Evolutionary conservation across 345 rosid genomes (phyloP).

Genomic region (Arabidopsis arenosa): DNA sequence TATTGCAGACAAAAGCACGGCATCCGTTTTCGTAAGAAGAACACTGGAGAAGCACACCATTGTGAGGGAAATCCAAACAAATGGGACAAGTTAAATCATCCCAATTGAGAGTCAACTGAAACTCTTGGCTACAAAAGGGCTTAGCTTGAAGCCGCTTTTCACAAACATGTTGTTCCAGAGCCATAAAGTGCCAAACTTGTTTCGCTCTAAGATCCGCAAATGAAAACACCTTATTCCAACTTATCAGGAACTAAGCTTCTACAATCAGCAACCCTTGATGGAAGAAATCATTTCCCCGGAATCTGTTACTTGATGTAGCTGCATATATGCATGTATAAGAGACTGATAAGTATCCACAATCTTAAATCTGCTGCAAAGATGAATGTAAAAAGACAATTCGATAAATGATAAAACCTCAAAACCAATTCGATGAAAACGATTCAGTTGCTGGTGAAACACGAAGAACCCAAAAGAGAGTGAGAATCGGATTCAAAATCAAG

Average conservation of each 20-base stretch:
- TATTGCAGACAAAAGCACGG: slow-evolving; percentile 84
- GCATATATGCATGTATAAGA: slow-evolving; percentile 21
- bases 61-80: slow-evolving; percentile 94
- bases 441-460: background rate
- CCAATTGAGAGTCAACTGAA: slow-evolving; percentile 63
- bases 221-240: slow-evolving; percentile 27
- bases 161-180: slow-evolving; percentile 44
- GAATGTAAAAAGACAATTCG: background rate
- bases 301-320: background rate
- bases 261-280: too few relatives aligned
- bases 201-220: slow-evolving; percentile 30
- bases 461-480: background rate
- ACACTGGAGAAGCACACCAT: slow-evolving; percentile 84
- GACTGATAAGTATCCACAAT: background rate
- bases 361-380: slow-evolving; percentile 8
- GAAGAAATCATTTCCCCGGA: background rate
- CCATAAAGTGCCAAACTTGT: slow-evolving; percentile 49
- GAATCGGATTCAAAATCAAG: slow-evolving; percentile 4
- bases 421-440: slow-evolving; percentile 16
- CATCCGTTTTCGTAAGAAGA: slow-evolving; percentile 85
- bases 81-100: slow-evolving; percentile 88
- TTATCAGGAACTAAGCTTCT: background rate
- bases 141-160: slow-evolving; percentile 45
- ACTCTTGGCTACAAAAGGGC: slow-evolving; percentile 49
- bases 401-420: background rate